Base-by-base conservation (phyloP, 164 flowering plant genomes). In the Magnolia sinica region DNA sequence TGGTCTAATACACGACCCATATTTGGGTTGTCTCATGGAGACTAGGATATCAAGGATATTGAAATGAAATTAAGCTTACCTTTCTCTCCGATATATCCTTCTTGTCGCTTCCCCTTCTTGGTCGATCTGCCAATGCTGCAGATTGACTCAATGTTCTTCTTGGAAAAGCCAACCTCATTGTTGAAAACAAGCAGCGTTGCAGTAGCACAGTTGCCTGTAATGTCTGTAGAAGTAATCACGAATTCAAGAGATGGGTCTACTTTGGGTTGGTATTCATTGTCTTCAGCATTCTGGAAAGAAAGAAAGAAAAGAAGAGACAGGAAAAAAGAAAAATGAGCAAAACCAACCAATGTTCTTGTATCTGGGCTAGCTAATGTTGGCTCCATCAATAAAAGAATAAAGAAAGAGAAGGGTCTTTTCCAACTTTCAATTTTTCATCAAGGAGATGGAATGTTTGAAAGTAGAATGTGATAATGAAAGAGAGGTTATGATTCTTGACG, bases 61-160 rank as follows among this genome's bases (percentile, higher is more conserved):
- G 45, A 37, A 37, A 37, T 37, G 7, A 37, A 37, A 37, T 37
- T 37, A 50, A 51, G 5, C 31, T n/a, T 37, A 73, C 76, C 52
- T 10, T 66, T 74, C 76, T 74, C 76, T 66, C 70, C 76, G 20
- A 74, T 66, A 23, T 23, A 74, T 6, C 71, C 71, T 8, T 7
- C 63, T 23, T 66, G 58, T 22, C 76, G 37, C 70, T 66, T 65
- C 23, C 77, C 77, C 31, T 74, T 66, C 70, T 74, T 74, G 18
- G 76, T 74, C 2, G 76, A 74, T 74, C 71, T 55, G 1, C 70
- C 76, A 74, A 74, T 58, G 66, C 77, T 74, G 29, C 64, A 74
- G 11, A 74, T 66, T 23, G 71, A 74, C 58, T 74, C 76, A 9
- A 74, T 74, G 61, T 49, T 74, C 45, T 51, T 74, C 29, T 24